These are phyloP conservation scores for Quercus engelmannii DNA, from an alignment of 306 rosid genomes.

Conservation along the genomic window DNA sequence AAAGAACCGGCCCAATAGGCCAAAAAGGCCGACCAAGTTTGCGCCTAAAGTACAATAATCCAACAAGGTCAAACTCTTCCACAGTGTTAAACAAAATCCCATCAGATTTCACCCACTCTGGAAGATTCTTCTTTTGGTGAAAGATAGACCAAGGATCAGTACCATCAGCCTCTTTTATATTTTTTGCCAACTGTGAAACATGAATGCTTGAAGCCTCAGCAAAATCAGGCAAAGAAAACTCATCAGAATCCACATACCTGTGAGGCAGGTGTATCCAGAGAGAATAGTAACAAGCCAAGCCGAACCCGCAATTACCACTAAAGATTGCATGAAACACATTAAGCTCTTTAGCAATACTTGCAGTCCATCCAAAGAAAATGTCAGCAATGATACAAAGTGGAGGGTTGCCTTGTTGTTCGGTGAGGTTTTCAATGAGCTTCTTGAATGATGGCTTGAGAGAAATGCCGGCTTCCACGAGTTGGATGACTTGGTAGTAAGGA, in stretches of 20 bases:
- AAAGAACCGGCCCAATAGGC: conserved; percentile 57
- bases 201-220: conserved; percentile 45
- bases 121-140: conserved; percentile 21
- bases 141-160: conserved; percentile 46
- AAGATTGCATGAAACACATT: conserved; percentile 47
- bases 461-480: conserved; percentile 48
- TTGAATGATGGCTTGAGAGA: conserved; percentile 34
- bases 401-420: background rate
- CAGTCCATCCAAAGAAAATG: conserved; percentile 71
- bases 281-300: conserved; percentile 61
- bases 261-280: conserved; percentile 67
- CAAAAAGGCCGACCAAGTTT: conserved; percentile 36
- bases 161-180: conserved; percentile 44
- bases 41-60: conserved; percentile 33
- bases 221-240: conserved; percentile 50
- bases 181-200: conserved; percentile 41
- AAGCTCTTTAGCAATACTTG: conserved; percentile 40
- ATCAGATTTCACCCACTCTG: conserved; percentile 42
- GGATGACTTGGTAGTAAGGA: conserved; percentile 51
- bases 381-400: conserved; percentile 50
- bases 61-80: conserved; percentile 39
- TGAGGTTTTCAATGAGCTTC: conserved; percentile 23
- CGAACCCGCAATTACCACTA: conserved; percentile 38
- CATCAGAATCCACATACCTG: conserved; percentile 5
- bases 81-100: conserved; percentile 59